These are phyloP conservation scores for Lactarius akahatsu DNA, from an alignment of 768 basidiomycete genomes.

Conservation along the genomic window DNA sequence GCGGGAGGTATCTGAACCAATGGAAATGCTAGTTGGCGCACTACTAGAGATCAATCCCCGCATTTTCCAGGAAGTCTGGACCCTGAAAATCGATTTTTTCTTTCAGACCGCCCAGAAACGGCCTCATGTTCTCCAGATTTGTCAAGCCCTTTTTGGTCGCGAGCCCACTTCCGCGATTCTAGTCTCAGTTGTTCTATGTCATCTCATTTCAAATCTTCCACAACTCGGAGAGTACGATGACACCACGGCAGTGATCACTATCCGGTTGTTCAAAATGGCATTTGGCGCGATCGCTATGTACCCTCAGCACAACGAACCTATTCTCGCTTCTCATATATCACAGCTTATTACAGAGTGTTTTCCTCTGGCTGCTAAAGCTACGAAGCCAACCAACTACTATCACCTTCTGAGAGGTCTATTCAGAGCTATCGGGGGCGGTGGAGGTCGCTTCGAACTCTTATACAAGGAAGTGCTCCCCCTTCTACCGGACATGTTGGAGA, in stretches of 20 bases:
- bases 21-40: slow-evolving; percentile 77
- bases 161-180: slow-evolving; percentile 77
- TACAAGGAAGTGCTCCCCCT: slow-evolving; percentile 97
- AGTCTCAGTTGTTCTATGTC: slow-evolving; percentile 84
- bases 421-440: slow-evolving; percentile 87
- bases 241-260: slow-evolving; percentile 74
- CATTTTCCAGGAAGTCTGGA: slow-evolving; percentile 96
- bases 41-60: slow-evolving; percentile 83
- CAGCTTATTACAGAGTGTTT: slow-evolving; percentile 97
- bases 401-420: slow-evolving; percentile 90
- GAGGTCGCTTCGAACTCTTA: slow-evolving; percentile 88
- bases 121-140: slow-evolving; percentile 76
- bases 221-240: slow-evolving; percentile 85
- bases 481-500: slow-evolving; percentile 96
- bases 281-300: slow-evolving; percentile 81
- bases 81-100: slow-evolving; percentile 87
- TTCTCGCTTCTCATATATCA: slow-evolving; percentile 89
- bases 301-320: slow-evolving; percentile 79
- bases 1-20: slow-evolving; percentile 70
- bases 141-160: slow-evolving; percentile 77
- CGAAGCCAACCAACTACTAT: slow-evolving; percentile 90
- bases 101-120: slow-evolving; percentile 77
- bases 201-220: slow-evolving; percentile 79
- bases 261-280: slow-evolving; percentile 93
- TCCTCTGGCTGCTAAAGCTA: slow-evolving; percentile 86